Base-by-base conservation (phyloP, 2,329 filamentous ascomycete genomes). In the Fusarium tuaranense region DNA sequence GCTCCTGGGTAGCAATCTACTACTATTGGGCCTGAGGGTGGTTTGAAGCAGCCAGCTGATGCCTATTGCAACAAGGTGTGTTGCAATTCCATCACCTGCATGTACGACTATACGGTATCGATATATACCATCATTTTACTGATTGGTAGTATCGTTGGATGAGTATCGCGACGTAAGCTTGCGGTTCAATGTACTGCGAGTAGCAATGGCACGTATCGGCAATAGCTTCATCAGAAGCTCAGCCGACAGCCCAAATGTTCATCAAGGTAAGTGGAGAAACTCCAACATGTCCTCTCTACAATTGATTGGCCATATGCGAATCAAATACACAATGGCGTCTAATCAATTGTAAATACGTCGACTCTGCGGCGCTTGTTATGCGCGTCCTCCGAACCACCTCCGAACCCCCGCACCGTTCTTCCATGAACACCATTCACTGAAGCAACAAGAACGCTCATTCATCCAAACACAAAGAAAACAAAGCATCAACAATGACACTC, bases 371-470 rank as follows among this genome's bases (percentile, higher is more conserved):
- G 48, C 48, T 55, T 55, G 48, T 55, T 55, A 55, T n/a, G 27
- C 48, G 48, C 48, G 18, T n/a, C 27, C 62, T 73, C 72, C 72
- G 69, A 74, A 20, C 20, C 58, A 75, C 67, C 41, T 36, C 72
- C 73, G 72, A 71, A 69, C 73, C 48, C 27, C 27, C 27, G 18
- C 27, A 53, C 16, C n/a, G 1, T 14, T 22, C 18, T 53, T n/a
- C 25, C 44, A 2, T 48, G 8, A 53, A 53, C 25, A 53, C 46
- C 22, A 27, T 48, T 27, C 9, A 44, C 39, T 44, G n/a, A 44
- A 20, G 5, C 39, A 25, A 51, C 25, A 30, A n/a, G 14, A 2
- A 27, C 22, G 27, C 46, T 51, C 48, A n/a, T 6, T 51, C 16
- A n/a, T 57, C 22, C 39, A 34, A 41, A 36, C 46, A 10, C 16